A percentile compares a stretch with the other conserved stretches of the same genome.
phyloP scores from a whole-genome alignment of 139 green algal genomes.

The Tetradesmus lagerheimii region DNA sequence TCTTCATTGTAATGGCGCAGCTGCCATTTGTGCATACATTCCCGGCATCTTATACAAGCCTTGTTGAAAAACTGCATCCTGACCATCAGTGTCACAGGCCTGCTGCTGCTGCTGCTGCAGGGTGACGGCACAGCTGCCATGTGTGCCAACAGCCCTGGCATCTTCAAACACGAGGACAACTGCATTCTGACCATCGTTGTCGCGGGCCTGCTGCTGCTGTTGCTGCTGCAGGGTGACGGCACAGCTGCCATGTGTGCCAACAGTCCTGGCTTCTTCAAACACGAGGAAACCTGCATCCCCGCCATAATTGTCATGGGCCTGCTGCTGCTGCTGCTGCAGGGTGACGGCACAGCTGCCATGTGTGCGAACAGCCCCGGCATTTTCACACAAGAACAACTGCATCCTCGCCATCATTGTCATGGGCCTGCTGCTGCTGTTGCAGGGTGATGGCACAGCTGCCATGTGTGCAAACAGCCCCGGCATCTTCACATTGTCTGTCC shows the following conservation, averaged over 20 bases:
- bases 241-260: conserved; percentile 47
- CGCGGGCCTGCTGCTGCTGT: conserved; percentile 1
- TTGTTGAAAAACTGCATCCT: too few relatives aligned
- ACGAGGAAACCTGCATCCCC: too few relatives aligned
- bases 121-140: conserved; percentile 57
- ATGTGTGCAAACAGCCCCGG: conserved; percentile 42
- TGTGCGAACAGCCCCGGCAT: conserved; percentile 42
- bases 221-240: conserved; percentile 51
- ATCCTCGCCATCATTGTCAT: too few relatives aligned
- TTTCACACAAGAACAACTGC: too few relatives aligned
- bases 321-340: conserved; percentile 32
- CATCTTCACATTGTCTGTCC: conserved; percentile 83
- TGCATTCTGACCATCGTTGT: too few relatives aligned
- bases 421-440: conserved; percentile 5
- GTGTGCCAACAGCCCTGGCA: conserved; percentile 37
- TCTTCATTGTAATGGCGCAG: conserved; percentile 53
- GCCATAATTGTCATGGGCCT: neutral
- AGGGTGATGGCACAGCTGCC: conserved; percentile 56
- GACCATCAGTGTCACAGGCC: too few relatives aligned
- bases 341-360: conserved; percentile 54
- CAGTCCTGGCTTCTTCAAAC: conserved; percentile 58
- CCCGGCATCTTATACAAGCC: conserved; percentile 62
- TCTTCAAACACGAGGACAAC: too few relatives aligned
- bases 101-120: conserved; percentile 29
- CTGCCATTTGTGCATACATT: conserved; percentile 37